Conservation (phyloP, 176 grass and related monocot species). For the Hordeum marinum region DNA sequence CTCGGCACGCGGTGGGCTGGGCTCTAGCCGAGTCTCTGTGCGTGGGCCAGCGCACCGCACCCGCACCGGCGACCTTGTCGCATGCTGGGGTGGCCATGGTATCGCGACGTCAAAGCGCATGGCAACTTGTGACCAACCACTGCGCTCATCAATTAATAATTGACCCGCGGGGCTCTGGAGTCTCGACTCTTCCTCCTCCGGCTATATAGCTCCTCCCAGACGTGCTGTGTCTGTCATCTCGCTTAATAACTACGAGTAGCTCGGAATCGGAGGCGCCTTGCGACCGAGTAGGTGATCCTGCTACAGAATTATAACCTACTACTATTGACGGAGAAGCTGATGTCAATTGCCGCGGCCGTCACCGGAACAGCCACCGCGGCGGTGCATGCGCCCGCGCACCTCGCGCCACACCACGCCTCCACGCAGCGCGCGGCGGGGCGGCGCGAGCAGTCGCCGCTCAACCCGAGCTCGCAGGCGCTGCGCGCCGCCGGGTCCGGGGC, state of each 20-base stretch:
- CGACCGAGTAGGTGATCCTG: background rate
- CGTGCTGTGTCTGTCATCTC: background rate
- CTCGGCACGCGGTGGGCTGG: background rate
- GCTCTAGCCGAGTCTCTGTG: background rate
- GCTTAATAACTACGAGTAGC: background rate
- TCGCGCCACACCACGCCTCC: conserved; percentile 27
- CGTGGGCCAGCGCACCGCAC: background rate
- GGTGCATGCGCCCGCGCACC: background rate
- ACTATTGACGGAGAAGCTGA: background rate
- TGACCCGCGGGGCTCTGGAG: background rate
- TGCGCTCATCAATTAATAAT: background rate
- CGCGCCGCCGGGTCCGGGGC: background rate
- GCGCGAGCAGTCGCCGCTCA: conserved; percentile 45
- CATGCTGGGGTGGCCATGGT: background rate
- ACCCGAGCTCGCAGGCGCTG: conserved; percentile 37
- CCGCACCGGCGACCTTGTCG: conserved; percentile 23
- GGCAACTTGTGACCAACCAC: conserved; percentile 1
- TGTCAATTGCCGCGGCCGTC: conserved; percentile 40
- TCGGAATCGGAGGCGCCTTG: background rate
- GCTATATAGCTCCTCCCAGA: background rate
- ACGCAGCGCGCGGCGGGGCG: background rate
- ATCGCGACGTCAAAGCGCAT: conserved; percentile 26
- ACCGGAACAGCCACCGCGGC: conserved; percentile 27
- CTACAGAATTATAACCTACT: background rate
- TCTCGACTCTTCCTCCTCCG: background rate